Evolutionary conservation across 2,329 filamentous ascomycete genomes (phyloP).

Genomic region (Elsinoe arachidis): DNA sequence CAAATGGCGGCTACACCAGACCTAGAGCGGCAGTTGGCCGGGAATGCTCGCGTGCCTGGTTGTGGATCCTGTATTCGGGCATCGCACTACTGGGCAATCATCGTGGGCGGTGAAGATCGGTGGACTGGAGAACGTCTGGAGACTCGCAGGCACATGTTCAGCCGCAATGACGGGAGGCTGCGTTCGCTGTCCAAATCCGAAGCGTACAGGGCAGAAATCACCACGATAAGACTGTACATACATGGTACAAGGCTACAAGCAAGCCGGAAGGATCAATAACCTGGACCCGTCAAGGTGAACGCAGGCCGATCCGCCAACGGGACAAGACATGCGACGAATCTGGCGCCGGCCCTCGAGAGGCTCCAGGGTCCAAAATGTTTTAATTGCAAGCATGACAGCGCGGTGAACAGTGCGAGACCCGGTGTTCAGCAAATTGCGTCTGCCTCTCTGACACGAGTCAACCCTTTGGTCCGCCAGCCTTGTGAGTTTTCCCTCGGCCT

Average conservation of each 20-base stretch:
- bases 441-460: neutral
- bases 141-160: neutral
- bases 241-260: neutral
- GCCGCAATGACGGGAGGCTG: neutral
- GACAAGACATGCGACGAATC: too few relatives aligned
- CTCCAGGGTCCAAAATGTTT: neutral
- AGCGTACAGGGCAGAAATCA: neutral
- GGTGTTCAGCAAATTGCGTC: neutral
- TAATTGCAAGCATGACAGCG: slow-evolving; percentile 4
- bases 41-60: slow-evolving; percentile 4
- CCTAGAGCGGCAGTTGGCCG: slow-evolving; percentile 8
- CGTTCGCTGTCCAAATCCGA: neutral
- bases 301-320: neutral
- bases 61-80: neutral
- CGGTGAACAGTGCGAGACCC: slow-evolving; percentile 8
- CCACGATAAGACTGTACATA: neutral
- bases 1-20: slow-evolving; percentile 1
- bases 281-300: neutral
- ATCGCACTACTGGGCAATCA: too few relatives aligned
- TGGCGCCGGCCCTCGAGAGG: neutral
- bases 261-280: slow-evolving; percentile 3
- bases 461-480: slow-evolving; percentile 10
- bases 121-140: slow-evolving; percentile 1
- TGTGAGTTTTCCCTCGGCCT: slow-evolving; percentile 5
- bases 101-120: too few relatives aligned